phyloP scores from a whole-genome alignment of 129 eudicot genomes.

The Smallanthus sonchifolius region DNA sequence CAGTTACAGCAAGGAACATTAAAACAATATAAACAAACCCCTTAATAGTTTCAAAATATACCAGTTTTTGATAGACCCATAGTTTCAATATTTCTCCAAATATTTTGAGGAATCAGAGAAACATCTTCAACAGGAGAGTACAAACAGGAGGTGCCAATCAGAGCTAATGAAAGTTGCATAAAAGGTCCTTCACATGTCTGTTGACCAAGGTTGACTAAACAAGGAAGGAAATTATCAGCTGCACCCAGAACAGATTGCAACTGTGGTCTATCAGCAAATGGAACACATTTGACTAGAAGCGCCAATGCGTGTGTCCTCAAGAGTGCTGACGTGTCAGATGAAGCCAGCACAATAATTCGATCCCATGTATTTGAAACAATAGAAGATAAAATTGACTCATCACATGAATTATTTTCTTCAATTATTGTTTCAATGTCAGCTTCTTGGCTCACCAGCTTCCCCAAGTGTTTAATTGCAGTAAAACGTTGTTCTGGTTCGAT shows the following conservation, averaged over 20 bases:
- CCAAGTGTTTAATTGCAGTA: slow-evolving; percentile 73
- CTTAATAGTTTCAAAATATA: slow-evolving; percentile 23
- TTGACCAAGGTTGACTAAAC: slow-evolving; percentile 53
- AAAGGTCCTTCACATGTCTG: slow-evolving; percentile 68
- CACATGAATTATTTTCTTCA: slow-evolving; percentile 22
- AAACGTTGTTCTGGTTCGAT: slow-evolving; percentile 92
- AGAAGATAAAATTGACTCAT: slow-evolving; percentile 41
- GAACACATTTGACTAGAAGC: slow-evolving; percentile 62
- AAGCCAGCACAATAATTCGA: slow-evolving; percentile 57
- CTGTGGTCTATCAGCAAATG: slow-evolving; percentile 52
- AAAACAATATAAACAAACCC: background rate
- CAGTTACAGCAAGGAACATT: background rate
- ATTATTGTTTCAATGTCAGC: slow-evolving; percentile 41
- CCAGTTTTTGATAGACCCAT: slow-evolving; percentile 59
- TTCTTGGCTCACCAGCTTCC: slow-evolving; percentile 56
- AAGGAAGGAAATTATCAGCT: slow-evolving; percentile 62
- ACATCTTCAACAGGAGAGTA: slow-evolving; percentile 84
- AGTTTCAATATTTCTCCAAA: slow-evolving; percentile 78
- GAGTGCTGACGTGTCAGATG: slow-evolving; percentile 59
- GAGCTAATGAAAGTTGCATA: slow-evolving; percentile 58
- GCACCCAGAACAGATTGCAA: slow-evolving; percentile 71
- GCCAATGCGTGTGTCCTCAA: slow-evolving; percentile 62
- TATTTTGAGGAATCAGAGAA: slow-evolving; percentile 57
- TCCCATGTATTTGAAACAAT: slow-evolving; percentile 78
- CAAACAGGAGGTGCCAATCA: slow-evolving; percentile 67